Base-by-base conservation (phyloP, 2,329 filamentous ascomycete species). In the Aplosporella prunicola region DNA sequence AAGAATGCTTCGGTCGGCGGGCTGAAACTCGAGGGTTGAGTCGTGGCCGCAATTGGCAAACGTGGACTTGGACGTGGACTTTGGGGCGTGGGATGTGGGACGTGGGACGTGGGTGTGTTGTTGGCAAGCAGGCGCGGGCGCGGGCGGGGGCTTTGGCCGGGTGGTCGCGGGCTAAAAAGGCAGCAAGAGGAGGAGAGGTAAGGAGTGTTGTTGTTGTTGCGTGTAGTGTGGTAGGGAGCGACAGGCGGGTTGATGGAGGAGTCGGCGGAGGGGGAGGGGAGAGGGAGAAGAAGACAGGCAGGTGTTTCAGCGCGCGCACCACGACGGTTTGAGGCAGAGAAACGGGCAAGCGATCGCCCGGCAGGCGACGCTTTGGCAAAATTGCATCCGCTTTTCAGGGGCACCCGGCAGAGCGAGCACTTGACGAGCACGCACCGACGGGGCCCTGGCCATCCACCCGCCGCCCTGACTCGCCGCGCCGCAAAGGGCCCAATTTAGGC, bases 321-420 rank as follows among this genome's bases (percentile, higher is more conserved):
- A 36, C 34, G 34, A 36, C 34, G 34, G 34, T 36, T 36, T 36
- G 34, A 36, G 34, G 34, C 25, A 27, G 34, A 36, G 34, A 35
- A 25, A 36, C 25, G 34, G 34, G 34, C 34, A 36, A 36, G 34
- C 34, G 34, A 36, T 36, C 34, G 34, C 34, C 34, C 29, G 34
- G 26, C 25, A 36, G 20, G 26, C 34, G 23, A 27, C 34, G 34
- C 34, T 36, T 36, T 25, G 34, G 34, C 34, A 36, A 36, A 36
- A 29, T 36, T n/a, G 34, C 34, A 36, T 36, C 34, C 34, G 34
- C 34, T 36, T 23, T 36, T 29, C 34, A 30, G 34, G 34, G 27
- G 34, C 34, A 29, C 18, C n/a, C n/a, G n/a, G n/a, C n/a, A n/a
- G n/a, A n/a, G n/a, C n/a, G n/a, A n/a, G n/a, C n/a, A n/a, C n/a